phyloP scores from a whole-genome alignment of 306 rosid genomes.

The Quercus ilex region DNA sequence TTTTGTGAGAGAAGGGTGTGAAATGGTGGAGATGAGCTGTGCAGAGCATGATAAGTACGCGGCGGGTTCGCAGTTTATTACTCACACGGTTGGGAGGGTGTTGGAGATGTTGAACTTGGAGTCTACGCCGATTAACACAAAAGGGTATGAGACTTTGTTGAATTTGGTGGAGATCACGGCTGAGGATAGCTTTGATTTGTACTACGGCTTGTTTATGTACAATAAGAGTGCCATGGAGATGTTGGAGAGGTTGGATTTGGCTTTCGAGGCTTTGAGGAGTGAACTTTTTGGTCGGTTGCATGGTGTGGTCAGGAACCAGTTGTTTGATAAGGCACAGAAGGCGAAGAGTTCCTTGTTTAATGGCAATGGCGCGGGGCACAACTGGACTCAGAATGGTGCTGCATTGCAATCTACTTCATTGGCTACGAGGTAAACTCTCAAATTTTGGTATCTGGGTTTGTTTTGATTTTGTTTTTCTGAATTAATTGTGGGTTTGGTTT shows the following conservation, averaged over 20 bases:
- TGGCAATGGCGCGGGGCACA: not conserved
- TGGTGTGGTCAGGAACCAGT: conserved; percentile 53
- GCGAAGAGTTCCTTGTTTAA: not conserved
- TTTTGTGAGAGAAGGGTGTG: conserved; percentile 69
- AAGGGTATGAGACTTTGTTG: conserved; percentile 72
- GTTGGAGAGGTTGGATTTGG: conserved; percentile 70
- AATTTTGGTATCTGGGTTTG: not conserved
- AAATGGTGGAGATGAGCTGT: conserved; percentile 77
- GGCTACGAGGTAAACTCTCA: conserved; percentile 30
- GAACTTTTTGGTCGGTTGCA: conserved; percentile 62
- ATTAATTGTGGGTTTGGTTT: not conserved
- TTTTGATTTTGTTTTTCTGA: not conserved
- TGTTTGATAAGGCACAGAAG: conserved; percentile 46
- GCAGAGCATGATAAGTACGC: conserved; percentile 63
- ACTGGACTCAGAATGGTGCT: conserved; percentile 37
- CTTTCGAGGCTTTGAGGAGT: conserved; percentile 66
- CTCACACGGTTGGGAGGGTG: conserved; percentile 83
- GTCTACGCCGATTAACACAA: conserved; percentile 73
- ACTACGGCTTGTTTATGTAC: conserved; percentile 72
- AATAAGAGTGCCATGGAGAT: conserved; percentile 63
- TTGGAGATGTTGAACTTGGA: conserved; percentile 53
- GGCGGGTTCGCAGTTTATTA: conserved; percentile 70
- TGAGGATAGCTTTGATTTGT: conserved; percentile 76
- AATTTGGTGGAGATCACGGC: conserved; percentile 63
- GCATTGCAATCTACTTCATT: conserved; percentile 30